Percentiles rank a stretch among this genome's conserved stretches.
Conservation (phyloP, 805 yeast species). For the Ogataea glucozyma region DNA sequence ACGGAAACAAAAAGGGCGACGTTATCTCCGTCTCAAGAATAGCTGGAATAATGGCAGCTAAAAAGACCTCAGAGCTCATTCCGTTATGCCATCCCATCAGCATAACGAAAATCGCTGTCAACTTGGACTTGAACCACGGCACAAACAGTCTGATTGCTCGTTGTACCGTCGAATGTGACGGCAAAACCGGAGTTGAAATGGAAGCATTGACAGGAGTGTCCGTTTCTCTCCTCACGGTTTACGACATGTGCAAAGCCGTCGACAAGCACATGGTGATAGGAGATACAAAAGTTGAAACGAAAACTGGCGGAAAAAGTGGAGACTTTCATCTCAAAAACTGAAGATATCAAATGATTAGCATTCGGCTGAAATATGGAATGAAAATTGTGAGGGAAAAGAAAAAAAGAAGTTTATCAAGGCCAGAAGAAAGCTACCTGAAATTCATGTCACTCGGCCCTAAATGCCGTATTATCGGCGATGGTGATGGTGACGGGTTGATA, state of each 20-base stretch:
- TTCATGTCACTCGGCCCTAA: background rate
- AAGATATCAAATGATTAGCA: background rate
- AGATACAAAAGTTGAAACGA: constrained; percentile 40
- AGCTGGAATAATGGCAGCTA: constrained; percentile 54
- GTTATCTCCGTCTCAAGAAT: constrained; percentile 49
- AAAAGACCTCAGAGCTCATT: constrained; percentile 46
- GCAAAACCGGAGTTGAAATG: constrained; percentile 60
- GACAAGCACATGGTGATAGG: constrained; percentile 47
- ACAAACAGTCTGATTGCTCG: constrained; percentile 31
- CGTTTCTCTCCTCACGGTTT: constrained; percentile 47
- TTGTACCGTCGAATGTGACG: constrained; percentile 46
- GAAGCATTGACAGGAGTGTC: constrained; percentile 52
- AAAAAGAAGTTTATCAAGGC: background rate
- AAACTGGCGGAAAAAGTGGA: constrained; percentile 46
- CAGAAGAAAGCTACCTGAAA: background rate
- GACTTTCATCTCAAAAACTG: constrained; percentile 11
- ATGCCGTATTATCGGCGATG: background rate
- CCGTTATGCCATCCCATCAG: constrained; percentile 53
- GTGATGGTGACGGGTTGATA: background rate
- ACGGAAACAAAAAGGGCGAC: constrained; percentile 52
- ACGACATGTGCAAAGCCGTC: constrained; percentile 62
- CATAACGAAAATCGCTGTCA: constrained; percentile 42
- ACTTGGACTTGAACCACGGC: constrained; percentile 28
- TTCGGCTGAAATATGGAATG: background rate
- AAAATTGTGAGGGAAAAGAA: no score